Evolutionary conservation across 2,329 filamentous ascomycete species (phyloP), one percentile per base, ranked within the genome.

Genomic region (Sodiomyces alkalinus): DNA sequence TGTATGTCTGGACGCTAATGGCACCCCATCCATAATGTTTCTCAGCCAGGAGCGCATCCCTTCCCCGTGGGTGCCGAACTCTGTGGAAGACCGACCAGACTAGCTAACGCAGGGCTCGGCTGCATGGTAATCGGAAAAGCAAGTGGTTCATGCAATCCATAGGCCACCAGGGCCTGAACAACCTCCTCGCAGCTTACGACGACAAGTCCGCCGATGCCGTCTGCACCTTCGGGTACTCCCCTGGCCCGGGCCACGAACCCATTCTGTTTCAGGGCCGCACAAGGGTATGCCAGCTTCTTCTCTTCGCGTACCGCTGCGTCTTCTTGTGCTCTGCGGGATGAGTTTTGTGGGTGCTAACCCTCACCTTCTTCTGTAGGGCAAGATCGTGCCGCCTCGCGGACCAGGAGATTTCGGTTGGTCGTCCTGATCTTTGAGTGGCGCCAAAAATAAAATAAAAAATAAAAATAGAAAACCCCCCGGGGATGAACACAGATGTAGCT

Each of bases 181-280:
- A 87, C 48, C 68, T 98, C 38, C 74, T 98, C 22, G 76, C 74
- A 29, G 83, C 78, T 6, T 94, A 93, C 50, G 65, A 80, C 17
- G 81, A 98, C 56, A 94, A 94, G 54, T 80, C 77, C 24, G 85
- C 85, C 24, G 75, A 92, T 55, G 87, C 90, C 12, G 80, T 98
- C 25, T 94, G 87, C 57, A 98, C 90, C 1, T 98, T 98, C 55
- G 90, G 76, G 15, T 94, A 92, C 56, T 90, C 73, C 30, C 68
- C 75, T 38, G 90, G 87, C 0, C 90, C 86, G 4, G 86, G 81
- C 3, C 64, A 81, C 29, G 74, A 92, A 45, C 77, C 82, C 2
- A 64, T 92, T 17, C 62, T 96, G 11, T 98, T 98, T 56, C 86
- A 98, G 54, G 90, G 90, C 7, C 67, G 82, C 34, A 94, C 86